phyloP scores from a whole-genome alignment of 2,329 filamentous ascomycete species.

The Grosmannia huntii region DNA sequence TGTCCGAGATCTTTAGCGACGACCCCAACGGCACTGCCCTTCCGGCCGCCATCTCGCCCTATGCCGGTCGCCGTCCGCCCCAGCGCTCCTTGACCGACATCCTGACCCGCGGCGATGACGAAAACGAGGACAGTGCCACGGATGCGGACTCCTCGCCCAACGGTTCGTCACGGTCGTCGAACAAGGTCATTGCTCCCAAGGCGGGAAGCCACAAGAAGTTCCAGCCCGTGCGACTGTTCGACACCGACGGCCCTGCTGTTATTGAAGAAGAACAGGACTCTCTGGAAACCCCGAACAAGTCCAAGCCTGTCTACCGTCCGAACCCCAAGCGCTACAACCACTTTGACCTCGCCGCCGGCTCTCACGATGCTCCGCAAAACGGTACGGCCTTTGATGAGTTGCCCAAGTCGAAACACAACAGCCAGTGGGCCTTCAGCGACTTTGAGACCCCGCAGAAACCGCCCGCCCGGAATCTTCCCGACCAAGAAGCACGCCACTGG shows the following conservation, averaged over 20 bases:
- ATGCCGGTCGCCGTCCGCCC: constrained; percentile 40
- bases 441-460: constrained; percentile 71
- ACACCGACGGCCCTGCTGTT: constrained; percentile 17
- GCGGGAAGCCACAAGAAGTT: constrained; percentile 47
- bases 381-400: constrained; percentile 26
- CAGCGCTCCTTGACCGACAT: constrained; percentile 64
- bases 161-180: constrained; percentile 21
- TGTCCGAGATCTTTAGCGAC: constrained; percentile 59
- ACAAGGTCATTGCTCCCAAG: constrained; percentile 35
- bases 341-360: constrained; percentile 66
- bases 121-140: constrained; percentile 11
- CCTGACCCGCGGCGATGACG: constrained; percentile 37
- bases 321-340: constrained; percentile 74
- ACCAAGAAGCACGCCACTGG: constrained; percentile 67
- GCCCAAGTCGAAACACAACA: constrained; percentile 49
- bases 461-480: constrained; percentile 46
- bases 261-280: constrained; percentile 26
- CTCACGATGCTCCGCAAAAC: constrained; percentile 32
- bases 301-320: constrained; percentile 42
- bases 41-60: constrained; percentile 23
- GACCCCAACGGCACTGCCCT: constrained; percentile 26
- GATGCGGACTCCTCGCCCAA: background rate
- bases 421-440: constrained; percentile 81
- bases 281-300: constrained; percentile 24
- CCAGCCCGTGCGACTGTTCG: constrained; percentile 51